Evolutionary conservation across 371 early-diverging fungal genomes (phyloP).

Genomic region (Circinella umbellata): DNA sequence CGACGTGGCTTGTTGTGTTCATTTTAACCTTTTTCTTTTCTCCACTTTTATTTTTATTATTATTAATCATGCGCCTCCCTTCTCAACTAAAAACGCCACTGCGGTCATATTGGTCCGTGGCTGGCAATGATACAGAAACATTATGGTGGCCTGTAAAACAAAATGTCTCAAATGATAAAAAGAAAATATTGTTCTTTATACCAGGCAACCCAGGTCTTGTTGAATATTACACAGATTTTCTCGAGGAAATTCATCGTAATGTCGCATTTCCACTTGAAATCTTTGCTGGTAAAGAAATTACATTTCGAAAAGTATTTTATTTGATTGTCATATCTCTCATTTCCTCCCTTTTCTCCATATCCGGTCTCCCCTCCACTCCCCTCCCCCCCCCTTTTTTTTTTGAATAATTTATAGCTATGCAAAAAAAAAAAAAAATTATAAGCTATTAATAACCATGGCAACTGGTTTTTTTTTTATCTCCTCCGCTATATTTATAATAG

Average conservation of each 20-base stretch:
- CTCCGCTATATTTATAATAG: constrained; percentile 25
- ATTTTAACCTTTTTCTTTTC: not conserved
- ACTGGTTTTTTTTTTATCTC: not conserved
- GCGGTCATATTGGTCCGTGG: constrained; percentile 53
- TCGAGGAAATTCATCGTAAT: constrained; percentile 49
- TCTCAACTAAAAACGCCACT: constrained; percentile 33
- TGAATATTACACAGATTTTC: constrained; percentile 72
- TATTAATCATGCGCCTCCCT: constrained; percentile 9
- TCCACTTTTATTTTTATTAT: not conserved
- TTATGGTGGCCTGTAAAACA: constrained; percentile 57
- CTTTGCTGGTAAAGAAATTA: constrained; percentile 46
- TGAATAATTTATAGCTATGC: too few relatives aligned
- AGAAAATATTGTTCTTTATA: constrained; percentile 59
- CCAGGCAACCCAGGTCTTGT: constrained; percentile 78
- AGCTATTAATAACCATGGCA: too few relatives aligned
- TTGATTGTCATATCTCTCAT: too few relatives aligned
- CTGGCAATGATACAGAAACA: constrained; percentile 54
- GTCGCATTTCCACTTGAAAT: constrained; percentile 46
- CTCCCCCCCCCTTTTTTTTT: too few relatives aligned
- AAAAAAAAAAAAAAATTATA: too few relatives aligned
- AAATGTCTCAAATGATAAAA: constrained; percentile 6
- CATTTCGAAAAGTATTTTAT: too few relatives aligned
- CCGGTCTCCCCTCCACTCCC: not conserved
- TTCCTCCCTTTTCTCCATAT: not conserved
- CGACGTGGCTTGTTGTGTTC: not conserved